phyloP scores from a whole-genome alignment of 2,329 filamentous ascomycete genomes.

The Penicillium rolfsii region DNA sequence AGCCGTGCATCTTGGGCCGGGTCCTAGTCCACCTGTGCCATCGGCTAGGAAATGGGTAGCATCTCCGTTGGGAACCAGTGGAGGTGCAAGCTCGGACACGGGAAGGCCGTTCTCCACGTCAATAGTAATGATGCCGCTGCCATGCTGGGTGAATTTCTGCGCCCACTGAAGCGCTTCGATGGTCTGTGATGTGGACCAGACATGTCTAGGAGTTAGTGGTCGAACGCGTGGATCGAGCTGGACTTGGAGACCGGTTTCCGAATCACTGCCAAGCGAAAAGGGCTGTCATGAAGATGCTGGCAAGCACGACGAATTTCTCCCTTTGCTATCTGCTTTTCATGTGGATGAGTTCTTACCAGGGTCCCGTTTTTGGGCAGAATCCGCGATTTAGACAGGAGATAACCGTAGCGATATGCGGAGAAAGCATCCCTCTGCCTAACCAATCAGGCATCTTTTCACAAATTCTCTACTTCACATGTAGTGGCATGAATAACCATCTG shows the following conservation, averaged over 20 bases:
- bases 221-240: neutral
- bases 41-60: neutral
- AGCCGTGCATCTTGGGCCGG: neutral
- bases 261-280: neutral
- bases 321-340: neutral
- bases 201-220: neutral
- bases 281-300: neutral
- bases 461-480: too few species aligned
- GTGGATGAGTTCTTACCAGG: neutral
- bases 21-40: neutral
- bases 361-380: neutral
- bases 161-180: neutral
- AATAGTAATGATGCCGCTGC: neutral
- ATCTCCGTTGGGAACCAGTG: neutral
- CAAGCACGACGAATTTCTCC: neutral
- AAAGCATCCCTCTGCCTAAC: too few species aligned
- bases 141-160: neutral
- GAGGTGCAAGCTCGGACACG: neutral
- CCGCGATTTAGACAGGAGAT: too few species aligned
- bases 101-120: neutral
- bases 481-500: too few species aligned
- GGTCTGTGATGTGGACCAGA: neutral
- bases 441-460: too few species aligned
- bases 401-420: too few species aligned
- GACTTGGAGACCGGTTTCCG: neutral